A percentile compares a stretch with the other conserved stretches of the same genome.
Conservation (phyloP, 2,329 filamentous ascomycete genomes). For the Penicillium sumatraense region DNA sequence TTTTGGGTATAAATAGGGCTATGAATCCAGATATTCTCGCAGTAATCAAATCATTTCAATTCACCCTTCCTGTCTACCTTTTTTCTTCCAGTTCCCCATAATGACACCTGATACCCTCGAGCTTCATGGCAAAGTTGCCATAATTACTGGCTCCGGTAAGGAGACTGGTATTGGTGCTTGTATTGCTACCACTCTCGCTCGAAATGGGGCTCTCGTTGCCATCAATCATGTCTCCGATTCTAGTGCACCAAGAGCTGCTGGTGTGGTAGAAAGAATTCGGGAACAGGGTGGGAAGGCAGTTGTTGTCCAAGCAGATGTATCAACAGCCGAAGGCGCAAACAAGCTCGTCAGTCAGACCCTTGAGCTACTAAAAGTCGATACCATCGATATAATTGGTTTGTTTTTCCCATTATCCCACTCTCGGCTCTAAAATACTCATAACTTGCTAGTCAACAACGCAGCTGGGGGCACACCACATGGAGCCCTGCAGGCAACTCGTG, state of each 20-base stretch:
- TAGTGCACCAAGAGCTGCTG: conserved; percentile 18
- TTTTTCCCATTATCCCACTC: too few species aligned
- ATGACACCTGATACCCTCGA: conserved; percentile 27
- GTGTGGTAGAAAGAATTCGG: conserved; percentile 18
- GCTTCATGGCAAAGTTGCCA: conserved; percentile 40
- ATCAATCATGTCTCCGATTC: conserved; percentile 32
- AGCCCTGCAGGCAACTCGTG: conserved; percentile 10
- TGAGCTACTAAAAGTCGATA: conserved; percentile 2
- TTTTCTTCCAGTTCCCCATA: not conserved
- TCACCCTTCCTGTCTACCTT: not conserved
- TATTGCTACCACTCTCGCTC: conserved; percentile 36
- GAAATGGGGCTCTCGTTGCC: conserved; percentile 31
- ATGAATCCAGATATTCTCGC: not conserved
- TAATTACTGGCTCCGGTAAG: conserved; percentile 44
- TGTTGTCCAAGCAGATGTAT: conserved; percentile 26
- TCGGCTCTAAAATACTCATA: too few species aligned
- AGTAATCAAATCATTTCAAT: not conserved
- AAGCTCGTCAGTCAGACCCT: conserved; percentile 17
- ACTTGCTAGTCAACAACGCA: conserved; percentile 26
- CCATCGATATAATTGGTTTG: conserved; percentile 29
- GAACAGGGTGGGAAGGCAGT: conserved; percentile 12
- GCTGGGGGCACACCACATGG: conserved; percentile 12
- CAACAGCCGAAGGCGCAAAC: conserved; percentile 17
- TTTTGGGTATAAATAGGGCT: not conserved
- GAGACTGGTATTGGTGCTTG: conserved; percentile 41